Evolutionary conservation across 2,329 filamentous ascomycete genomes (phyloP), one percentile per base, ranked within the genome.

Genomic region (Ophiostoma sp.): DNA sequence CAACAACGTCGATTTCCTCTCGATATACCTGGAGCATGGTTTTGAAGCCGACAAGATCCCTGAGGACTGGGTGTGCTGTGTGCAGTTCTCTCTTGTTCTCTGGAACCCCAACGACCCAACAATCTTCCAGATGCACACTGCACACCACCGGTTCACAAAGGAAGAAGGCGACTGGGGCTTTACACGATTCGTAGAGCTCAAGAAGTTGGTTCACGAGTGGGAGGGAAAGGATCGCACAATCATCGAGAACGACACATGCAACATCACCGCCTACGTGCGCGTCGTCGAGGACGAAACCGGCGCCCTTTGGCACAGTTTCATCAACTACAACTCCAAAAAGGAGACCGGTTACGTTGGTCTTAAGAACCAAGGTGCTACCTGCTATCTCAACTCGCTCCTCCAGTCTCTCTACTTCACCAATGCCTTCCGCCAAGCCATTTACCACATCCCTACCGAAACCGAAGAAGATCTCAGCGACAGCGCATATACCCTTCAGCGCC

Each of bases 81-180:
- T 96, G 62, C 95, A 98, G 76, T 99, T 99, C 78, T 89, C 91
- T 69, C 83, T 99, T 65, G 94, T 98, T 4, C 82, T 99, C 67
- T 97, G 92, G 89, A 99, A 98, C 78, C 89, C 90, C 63, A 92
- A 94, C 75, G 92, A 97, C 74, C 94, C 95, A n/a, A 88, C 87
- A 71, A 85, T 97, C 74, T 92, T 90, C 77, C 84, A 84, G 66
- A 90, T 97, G 74, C 88, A 92, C 81, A 85, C 82, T 60, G 95
- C 95, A n/a, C 92, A 93, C 74, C 95, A 99, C 77, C 90, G 95
- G 69, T 99, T 98, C 78, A 98, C 93, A 4, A 91, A 91, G 72
- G 95, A 98, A 60, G 95, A 99, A 78, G 93, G 92, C 38, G 95
- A 99, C 75, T 99, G 95, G 95, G 95, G 95, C 1, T 99, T 99